Percentiles rank a stretch among this genome's conserved stretches.
These are phyloP conservation scores for Cyanodermella asteris DNA, from an alignment of 2,329 filamentous ascomycete genomes.

Conservation along the genomic window DNA sequence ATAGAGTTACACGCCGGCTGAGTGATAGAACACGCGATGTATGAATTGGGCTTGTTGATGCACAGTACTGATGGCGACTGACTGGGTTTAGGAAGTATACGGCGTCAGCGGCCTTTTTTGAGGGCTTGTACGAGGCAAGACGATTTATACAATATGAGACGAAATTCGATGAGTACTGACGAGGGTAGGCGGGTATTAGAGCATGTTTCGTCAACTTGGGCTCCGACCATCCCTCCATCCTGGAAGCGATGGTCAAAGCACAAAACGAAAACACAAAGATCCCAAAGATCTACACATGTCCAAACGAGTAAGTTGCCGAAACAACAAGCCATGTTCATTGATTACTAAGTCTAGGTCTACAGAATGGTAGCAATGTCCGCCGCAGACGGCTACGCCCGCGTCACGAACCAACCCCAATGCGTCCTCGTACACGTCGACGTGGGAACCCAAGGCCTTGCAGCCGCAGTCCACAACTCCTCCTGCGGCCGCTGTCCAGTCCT, in stretches of 20 bases:
- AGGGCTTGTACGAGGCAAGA: slow-evolving; percentile 52
- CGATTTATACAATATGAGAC: slow-evolving; percentile 2
- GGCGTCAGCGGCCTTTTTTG: slow-evolving; percentile 62
- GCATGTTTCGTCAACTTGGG: slow-evolving; percentile 32
- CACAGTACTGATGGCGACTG: slow-evolving; percentile 6
- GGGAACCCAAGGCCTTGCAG: slow-evolving; percentile 56
- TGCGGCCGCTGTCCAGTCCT: slow-evolving; percentile 53
- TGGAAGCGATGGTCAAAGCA: slow-evolving; percentile 11
- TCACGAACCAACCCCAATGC: slow-evolving; percentile 50
- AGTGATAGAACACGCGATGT: no score
- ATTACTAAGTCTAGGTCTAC: slow-evolving; percentile 8
- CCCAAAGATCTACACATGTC: slow-evolving; percentile 12
- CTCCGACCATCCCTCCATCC: slow-evolving; percentile 22
- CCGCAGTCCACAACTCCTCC: slow-evolving; percentile 60
- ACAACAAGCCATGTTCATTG: background rate
- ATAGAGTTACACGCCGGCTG: no score
- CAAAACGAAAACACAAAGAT: slow-evolving; percentile 10
- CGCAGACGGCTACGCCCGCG: slow-evolving; percentile 58
- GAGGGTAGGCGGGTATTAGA: slow-evolving; percentile 23
- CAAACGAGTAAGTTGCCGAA: slow-evolving; percentile 12
- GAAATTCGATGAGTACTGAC: slow-evolving; percentile 2
- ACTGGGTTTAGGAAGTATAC: slow-evolving; percentile 38
- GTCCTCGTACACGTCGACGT: slow-evolving; percentile 68
- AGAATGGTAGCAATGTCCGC: slow-evolving; percentile 71
- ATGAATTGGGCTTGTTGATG: no score